Percentiles rank a stretch among this genome's conserved stretches.
Conservation (phyloP, 1,284 basidiomycete species). For the Peniophora sp. region DNA sequence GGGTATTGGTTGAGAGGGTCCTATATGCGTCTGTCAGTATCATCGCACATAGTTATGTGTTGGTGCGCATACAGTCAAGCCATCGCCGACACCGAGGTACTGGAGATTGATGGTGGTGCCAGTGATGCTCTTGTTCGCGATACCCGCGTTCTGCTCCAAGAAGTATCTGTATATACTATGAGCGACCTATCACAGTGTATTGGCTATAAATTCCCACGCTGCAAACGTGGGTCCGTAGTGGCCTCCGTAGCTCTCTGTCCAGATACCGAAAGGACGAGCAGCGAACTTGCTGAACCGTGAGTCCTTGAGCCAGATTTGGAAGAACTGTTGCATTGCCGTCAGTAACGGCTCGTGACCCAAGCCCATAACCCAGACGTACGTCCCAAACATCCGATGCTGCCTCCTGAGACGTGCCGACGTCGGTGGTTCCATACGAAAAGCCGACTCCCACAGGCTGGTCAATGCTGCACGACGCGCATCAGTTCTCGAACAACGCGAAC, state of each 20-base stretch:
- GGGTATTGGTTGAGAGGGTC: conserved; percentile 53
- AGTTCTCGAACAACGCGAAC: too few species aligned
- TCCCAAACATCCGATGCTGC: conserved; percentile 54
- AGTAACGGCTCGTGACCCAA: not conserved
- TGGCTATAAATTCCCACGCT: conserved; percentile 26
- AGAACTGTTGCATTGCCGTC: conserved; percentile 25
- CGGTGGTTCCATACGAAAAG: conserved; percentile 46
- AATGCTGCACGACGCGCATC: conserved; percentile 23
- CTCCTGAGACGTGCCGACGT: conserved; percentile 41
- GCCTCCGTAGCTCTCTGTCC: conserved; percentile 61
- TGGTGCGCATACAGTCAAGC: conserved; percentile 41
- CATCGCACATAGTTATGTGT: conserved; percentile 4
- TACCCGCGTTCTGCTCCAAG: conserved; percentile 50
- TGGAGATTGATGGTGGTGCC: conserved; percentile 53
- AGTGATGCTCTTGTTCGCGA: conserved; percentile 36
- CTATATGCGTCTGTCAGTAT: conserved; percentile 17
- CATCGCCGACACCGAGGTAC: conserved; percentile 55
- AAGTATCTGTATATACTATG: conserved; percentile 33
- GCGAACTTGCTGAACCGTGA: conserved; percentile 47
- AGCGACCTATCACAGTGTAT: not conserved
- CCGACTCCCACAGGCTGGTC: conserved; percentile 60
- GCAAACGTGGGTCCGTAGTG: conserved; percentile 61
- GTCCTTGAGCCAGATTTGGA: conserved; percentile 61
- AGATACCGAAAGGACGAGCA: conserved; percentile 45
- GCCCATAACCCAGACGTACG: conserved; percentile 11